phyloP scores from a whole-genome alignment of 352 stramenopile species.

The Globisporangium carolinianum region DNA sequence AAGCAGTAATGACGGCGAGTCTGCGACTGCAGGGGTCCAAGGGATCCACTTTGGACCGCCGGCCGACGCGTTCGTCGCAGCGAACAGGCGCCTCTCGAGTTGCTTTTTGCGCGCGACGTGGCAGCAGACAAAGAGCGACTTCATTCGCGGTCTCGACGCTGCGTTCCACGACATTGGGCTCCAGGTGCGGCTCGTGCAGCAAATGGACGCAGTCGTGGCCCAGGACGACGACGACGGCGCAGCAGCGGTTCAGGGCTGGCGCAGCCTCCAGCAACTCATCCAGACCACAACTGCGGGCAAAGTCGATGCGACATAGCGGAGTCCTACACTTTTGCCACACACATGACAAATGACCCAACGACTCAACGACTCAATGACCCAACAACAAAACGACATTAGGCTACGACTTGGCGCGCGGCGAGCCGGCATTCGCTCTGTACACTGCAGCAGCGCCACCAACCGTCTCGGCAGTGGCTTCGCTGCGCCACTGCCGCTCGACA shows the following conservation, averaged over 20 bases:
- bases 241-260: constrained; percentile 16
- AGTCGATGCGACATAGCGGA: neutral
- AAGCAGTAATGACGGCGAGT: neutral
- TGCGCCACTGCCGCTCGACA: constrained; percentile 46
- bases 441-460: constrained; percentile 32
- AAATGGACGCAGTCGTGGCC: constrained; percentile 26
- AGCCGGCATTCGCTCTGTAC: constrained; percentile 24
- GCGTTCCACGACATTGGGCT: constrained; percentile 35
- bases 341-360: no score
- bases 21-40: no score
- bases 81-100: constrained; percentile 22
- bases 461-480: constrained; percentile 18
- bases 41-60: constrained; percentile 26
- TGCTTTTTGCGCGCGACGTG: constrained; percentile 33
- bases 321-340: no score
- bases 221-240: constrained; percentile 2
- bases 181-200: constrained; percentile 37
- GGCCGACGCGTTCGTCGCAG: constrained; percentile 20
- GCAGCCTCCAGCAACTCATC: constrained; percentile 32
- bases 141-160: constrained; percentile 27
- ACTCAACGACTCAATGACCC: no score
- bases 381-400: neutral
- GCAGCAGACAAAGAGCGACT: constrained; percentile 35
- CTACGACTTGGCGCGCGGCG: neutral
- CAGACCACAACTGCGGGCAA: constrained; percentile 23